Conservation (phyloP, 2,329 filamentous ascomycete genomes). For the Lachnum nothofagi region DNA sequence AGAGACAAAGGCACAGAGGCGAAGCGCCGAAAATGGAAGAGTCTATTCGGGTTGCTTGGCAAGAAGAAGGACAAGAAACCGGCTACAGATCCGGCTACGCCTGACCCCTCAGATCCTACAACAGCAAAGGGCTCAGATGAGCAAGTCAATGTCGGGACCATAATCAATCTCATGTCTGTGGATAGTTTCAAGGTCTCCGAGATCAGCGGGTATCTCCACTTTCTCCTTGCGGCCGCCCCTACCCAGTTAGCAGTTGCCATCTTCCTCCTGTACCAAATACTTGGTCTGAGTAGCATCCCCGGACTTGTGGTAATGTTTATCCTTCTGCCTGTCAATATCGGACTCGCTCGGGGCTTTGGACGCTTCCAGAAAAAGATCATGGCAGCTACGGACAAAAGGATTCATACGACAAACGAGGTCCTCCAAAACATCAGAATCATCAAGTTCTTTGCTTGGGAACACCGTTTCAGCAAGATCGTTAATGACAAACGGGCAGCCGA, state of each 20-base stretch:
- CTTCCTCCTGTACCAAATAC: constrained; percentile 76
- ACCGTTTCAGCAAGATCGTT: constrained; percentile 78
- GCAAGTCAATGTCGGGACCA: constrained; percentile 91
- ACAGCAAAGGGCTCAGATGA: constrained; percentile 46
- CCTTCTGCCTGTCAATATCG: constrained; percentile 84
- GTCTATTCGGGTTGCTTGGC: constrained; percentile 48
- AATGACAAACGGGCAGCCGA: constrained; percentile 82
- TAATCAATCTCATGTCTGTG: constrained; percentile 99
- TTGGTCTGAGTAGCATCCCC: constrained; percentile 89
- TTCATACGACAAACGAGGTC: constrained; percentile 94
- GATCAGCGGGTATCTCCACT: constrained; percentile 90
- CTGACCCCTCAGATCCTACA: constrained; percentile 6
- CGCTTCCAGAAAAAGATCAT: constrained; percentile 86
- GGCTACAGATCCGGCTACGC: constrained; percentile 14
- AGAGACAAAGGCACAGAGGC: constrained; percentile 41
- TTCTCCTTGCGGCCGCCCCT: constrained; percentile 85
- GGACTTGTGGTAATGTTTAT: constrained; percentile 86
- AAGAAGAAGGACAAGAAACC: constrained; percentile 42
- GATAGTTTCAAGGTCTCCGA: constrained; percentile 99
- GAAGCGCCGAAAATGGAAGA: constrained; percentile 43
- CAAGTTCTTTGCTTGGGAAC: constrained; percentile 99
- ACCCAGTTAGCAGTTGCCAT: constrained; percentile 81
- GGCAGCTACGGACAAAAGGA: constrained; percentile 88
- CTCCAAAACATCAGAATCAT: constrained; percentile 97
- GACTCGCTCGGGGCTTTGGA: constrained; percentile 79